Evolutionary conservation across 2,329 filamentous ascomycete species (phyloP).

Genomic region (Sordariomycetes sp.): DNA sequence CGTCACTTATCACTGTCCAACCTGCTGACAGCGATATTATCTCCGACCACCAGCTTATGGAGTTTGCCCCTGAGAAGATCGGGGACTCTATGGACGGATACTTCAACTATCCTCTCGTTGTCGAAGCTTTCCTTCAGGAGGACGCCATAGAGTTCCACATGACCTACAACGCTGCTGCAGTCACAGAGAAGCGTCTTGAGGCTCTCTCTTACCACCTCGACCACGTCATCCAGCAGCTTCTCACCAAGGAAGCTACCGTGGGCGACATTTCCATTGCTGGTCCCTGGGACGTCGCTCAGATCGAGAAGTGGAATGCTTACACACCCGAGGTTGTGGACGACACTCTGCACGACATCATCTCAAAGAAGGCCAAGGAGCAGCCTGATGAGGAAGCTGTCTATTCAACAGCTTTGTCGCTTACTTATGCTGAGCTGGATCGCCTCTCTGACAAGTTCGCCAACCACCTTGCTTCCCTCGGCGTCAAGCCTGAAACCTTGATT

Average conservation of each 20-base stretch:
- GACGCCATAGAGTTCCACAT: not conserved
- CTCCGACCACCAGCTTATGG: not conserved
- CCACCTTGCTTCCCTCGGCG: not conserved
- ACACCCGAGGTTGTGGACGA: not conserved
- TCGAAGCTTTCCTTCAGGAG: not conserved
- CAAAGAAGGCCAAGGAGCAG: not conserved
- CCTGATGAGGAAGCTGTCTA: slow-evolving; percentile 1
- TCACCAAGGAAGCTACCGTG: slow-evolving; percentile 4
- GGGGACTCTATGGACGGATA: slow-evolving; percentile 1
- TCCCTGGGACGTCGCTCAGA: slow-evolving; percentile 2
- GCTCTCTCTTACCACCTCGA: slow-evolving; percentile 8
- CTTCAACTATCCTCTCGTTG: slow-evolving; percentile 4
- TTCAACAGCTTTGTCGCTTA: not conserved
- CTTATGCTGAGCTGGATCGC: not conserved
- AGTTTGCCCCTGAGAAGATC: not conserved
- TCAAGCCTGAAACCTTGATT: not conserved
- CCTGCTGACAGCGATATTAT: not conserved
- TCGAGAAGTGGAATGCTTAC: not conserved
- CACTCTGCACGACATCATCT: not conserved
- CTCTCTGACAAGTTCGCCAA: not conserved
- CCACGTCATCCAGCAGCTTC: slow-evolving; percentile 7
- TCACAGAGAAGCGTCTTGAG: slow-evolving; percentile 5
- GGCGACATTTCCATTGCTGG: slow-evolving; percentile 1
- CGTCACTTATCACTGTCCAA: slow-evolving; percentile 10
- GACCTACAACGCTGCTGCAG: slow-evolving; percentile 3